phyloP scores from a whole-genome alignment of 768 basidiomycete species.

The Leccinum longicurvipes region DNA sequence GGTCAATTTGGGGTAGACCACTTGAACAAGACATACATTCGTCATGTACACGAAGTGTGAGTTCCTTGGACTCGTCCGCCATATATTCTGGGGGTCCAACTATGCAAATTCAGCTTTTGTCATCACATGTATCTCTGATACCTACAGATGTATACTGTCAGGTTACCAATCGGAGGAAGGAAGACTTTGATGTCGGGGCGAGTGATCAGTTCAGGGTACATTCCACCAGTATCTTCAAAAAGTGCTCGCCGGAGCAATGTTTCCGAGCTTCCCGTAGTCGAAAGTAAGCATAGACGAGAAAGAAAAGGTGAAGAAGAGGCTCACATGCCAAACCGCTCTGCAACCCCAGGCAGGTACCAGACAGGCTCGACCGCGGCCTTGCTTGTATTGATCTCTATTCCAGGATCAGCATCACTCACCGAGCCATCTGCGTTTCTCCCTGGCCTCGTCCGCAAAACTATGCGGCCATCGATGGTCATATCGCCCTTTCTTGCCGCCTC shows the following conservation, averaged over 20 bases:
- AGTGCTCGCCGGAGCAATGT: slow-evolving; percentile 80
- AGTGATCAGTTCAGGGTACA: slow-evolving; percentile 95
- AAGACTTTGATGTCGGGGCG: slow-evolving; percentile 95
- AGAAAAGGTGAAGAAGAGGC: slow-evolving; percentile 24
- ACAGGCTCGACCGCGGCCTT: slow-evolving; percentile 97
- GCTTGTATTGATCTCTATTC: slow-evolving; percentile 83
- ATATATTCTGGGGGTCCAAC: slow-evolving; percentile 83
- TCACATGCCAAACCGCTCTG: slow-evolving; percentile 90
- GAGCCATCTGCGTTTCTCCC: slow-evolving; percentile 63
- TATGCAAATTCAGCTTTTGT: slow-evolving; percentile 26
- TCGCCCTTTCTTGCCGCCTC: slow-evolving; percentile 71
- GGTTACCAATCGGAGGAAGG: slow-evolving; percentile 88
- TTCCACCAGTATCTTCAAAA: slow-evolving; percentile 95
- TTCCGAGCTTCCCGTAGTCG: slow-evolving; percentile 57
- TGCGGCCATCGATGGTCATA: slow-evolving; percentile 73
- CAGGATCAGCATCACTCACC: slow-evolving; percentile 54
- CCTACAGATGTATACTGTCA: slow-evolving; percentile 89
- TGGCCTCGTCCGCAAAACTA: slow-evolving; percentile 70
- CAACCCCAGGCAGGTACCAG: slow-evolving; percentile 93
- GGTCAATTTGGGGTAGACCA: background rate
- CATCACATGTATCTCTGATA: slow-evolving; percentile 14
- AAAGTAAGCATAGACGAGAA: background rate
- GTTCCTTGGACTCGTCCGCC: slow-evolving; percentile 70
- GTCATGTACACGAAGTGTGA: slow-evolving; percentile 89
- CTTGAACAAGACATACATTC: slow-evolving; percentile 60